Base-by-base conservation (phyloP, 441 rosid genomes). In the Corymbia calophylla region DNA sequence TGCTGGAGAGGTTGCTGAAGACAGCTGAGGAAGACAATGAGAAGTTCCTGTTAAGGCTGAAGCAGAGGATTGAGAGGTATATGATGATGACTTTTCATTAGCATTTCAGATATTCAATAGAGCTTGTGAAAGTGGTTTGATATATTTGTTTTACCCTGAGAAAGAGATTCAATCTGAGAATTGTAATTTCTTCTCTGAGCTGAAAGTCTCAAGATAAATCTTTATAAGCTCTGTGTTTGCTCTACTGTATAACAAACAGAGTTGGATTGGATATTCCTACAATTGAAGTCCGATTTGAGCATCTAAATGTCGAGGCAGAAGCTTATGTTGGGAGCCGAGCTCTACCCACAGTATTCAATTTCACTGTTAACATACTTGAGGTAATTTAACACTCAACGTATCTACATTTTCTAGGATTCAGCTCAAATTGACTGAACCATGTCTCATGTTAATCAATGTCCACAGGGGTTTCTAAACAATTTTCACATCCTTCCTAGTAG, bases 21-120 rank as follows among this genome's bases (percentile, higher is more conserved):
- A 90, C 94, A 88, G 95, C 95, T 15, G 97, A 95, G 60, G 93
- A 92, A 64, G 98, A 97, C 64, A 95, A 95, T 73, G 97, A 93
- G 91, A 90, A 90, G 86, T 93, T 97, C 93, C 88, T 96, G 94
- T 88, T 93, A 87, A 95, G 95, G 91, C 94, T 97, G 53, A 94
- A 87, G 77, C 90, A 93, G n/a, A 95, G 98, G 73, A 93, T 95
- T 84, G 96, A 97, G 3, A 90, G 95, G 99, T 96, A 90, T n/a
- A 58, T 80, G 88, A 87, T 66, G 4, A 10, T 35, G 51, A 39
- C 49, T 89, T 73, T 25, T 18, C 84, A 18, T 35, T 13, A 35
- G 68, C 47, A 53, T 15, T 77, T 48, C 25, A 54, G 15, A 81
- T 39, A 64, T 51, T 31, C 23, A 35, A 21, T 9, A 39, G 12